Evolutionary conservation across 306 rosid genomes (phyloP).

Genomic region (Corylus avellana): DNA sequence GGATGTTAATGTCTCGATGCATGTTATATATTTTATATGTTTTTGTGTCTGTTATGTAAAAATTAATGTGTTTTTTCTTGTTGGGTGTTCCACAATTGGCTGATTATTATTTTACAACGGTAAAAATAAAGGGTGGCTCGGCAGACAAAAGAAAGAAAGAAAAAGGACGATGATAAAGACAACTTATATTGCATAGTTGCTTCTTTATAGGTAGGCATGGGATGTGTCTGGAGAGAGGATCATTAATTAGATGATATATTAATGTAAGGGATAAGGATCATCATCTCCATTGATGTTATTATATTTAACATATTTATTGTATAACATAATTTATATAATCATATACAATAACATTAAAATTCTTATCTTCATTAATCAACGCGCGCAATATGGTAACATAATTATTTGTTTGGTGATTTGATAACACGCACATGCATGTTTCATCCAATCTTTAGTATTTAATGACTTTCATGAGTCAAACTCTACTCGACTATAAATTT

Average conservation of each 20-base stretch:
- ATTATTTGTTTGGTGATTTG: not conserved
- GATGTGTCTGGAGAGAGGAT: not conserved
- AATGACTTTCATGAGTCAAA: no score
- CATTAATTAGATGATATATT: not conserved
- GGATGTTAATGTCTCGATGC: conserved; percentile 54
- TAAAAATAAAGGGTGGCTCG: not conserved
- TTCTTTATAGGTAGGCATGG: not conserved
- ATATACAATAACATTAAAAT: no score
- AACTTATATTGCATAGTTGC: not conserved
- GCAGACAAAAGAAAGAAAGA: conserved; percentile 6
- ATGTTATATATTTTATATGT: conserved; percentile 14
- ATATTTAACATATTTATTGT: no score
- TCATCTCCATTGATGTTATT: no score
- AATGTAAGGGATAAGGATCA: no score
- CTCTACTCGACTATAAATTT: no score
- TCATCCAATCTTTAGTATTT: no score
- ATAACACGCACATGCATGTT: no score
- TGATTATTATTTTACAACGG: not conserved
- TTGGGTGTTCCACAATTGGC: not conserved
- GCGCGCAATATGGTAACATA: no score
- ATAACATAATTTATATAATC: no score
- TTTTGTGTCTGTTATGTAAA: conserved; percentile 18
- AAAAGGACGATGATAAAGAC: not conserved
- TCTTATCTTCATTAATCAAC: no score
- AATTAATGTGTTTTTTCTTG: not conserved